Evolutionary conservation across 2,329 filamentous ascomycete species (phyloP), one percentile per base, ranked within the genome.

Genomic region (Venturia aucupariae): DNA sequence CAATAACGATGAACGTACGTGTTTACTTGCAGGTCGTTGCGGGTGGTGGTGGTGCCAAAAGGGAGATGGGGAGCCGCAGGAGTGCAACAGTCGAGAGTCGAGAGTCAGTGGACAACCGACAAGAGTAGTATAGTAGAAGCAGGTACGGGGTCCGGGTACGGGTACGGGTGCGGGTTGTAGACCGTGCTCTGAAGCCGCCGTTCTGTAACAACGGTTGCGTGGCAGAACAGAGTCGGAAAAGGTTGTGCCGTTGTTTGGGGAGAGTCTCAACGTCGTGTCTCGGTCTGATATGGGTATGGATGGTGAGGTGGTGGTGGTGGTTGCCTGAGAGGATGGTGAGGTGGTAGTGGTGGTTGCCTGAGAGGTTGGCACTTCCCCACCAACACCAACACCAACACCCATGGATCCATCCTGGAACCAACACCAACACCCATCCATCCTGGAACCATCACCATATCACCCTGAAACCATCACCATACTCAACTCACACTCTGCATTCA

Each of bases 61-160:
- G 35, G 30, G 51, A 51, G 51, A 32, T 57, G 51, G 51, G 51
- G 51, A 57, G 51, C 51, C 51, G 51, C 30, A 35, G 51, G 27
- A 30, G n/a, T n/a, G n/a, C n/a, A n/a, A n/a, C n/a, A 8, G 51
- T 22, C 44, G 24, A 48, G 22, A 48, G 44, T 46, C 4, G n/a
- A n/a, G n/a, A n/a, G n/a, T n/a, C n/a, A n/a, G n/a, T n/a, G n/a
- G n/a, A n/a, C n/a, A n/a, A n/a, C n/a, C n/a, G n/a, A n/a, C n/a
- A n/a, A n/a, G n/a, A n/a, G n/a, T n/a, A n/a, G n/a, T n/a, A n/a
- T n/a, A n/a, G n/a, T n/a, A n/a, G n/a, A n/a, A n/a, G n/a, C n/a
- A n/a, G n/a, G n/a, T n/a, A n/a, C n/a, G n/a, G n/a, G n/a, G n/a
- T n/a, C n/a, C n/a, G 32, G 32, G 32, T 38, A 38, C 35, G 35